These are phyloP conservation scores for Pleurotus eryngii DNA, from an alignment of 768 basidiomycete genomes.

Conservation along the genomic window DNA sequence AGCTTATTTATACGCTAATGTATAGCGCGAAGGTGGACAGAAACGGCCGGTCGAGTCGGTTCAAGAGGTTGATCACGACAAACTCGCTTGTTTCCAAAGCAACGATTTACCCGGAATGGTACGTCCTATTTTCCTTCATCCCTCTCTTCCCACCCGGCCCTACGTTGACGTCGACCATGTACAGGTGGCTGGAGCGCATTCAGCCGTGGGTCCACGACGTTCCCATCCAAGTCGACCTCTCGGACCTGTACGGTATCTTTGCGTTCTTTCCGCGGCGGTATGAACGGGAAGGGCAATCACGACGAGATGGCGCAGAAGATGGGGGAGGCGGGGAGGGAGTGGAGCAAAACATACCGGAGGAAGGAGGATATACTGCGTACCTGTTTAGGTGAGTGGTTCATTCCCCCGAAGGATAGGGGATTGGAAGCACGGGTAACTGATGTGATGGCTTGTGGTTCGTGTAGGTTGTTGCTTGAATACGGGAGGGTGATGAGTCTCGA, in stretches of 20 bases:
- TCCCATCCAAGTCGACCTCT: slow-evolving; percentile 56
- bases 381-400: slow-evolving; percentile 39
- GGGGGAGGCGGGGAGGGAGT: slow-evolving; percentile 44
- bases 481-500: slow-evolving; percentile 43
- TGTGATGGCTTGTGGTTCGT: neutral
- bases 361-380: slow-evolving; percentile 52
- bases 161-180: neutral
- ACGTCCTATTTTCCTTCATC: slow-evolving; percentile 1
- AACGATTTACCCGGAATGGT: slow-evolving; percentile 71
- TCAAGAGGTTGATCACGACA: slow-evolving; percentile 54
- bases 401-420: neutral
- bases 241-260: slow-evolving; percentile 61
- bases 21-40: slow-evolving; percentile 43
- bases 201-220: slow-evolving; percentile 72
- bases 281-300: slow-evolving; percentile 47
- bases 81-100: slow-evolving; percentile 64
- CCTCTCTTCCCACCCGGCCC: neutral
- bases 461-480: slow-evolving; percentile 44
- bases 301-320: slow-evolving; percentile 55
- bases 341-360: slow-evolving; percentile 52
- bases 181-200: slow-evolving; percentile 49
- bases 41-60: slow-evolving; percentile 61
- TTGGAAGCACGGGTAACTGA: too few species aligned
- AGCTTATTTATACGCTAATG: neutral
- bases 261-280: slow-evolving; percentile 63